Conservation (phyloP, 148 eudicot species). For the Euryodendron excelsum region DNA sequence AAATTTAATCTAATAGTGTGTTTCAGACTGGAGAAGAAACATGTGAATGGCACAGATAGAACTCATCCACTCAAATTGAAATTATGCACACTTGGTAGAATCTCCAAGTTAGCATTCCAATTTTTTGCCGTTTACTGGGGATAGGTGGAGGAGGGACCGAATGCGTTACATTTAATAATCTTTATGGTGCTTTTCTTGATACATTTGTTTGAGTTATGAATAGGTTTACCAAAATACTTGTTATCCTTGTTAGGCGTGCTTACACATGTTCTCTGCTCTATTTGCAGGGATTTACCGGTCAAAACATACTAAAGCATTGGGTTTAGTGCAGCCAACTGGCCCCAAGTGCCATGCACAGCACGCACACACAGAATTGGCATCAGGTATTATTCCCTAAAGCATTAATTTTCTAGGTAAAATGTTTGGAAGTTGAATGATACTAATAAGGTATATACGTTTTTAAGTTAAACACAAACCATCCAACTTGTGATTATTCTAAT, state of each 20-base stretch:
- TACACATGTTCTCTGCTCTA: background rate
- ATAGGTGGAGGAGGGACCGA: background rate
- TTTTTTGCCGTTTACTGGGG: background rate
- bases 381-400: background rate
- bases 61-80: background rate
- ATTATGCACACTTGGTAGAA: background rate
- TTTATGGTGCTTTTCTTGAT: background rate
- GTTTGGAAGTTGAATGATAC: background rate
- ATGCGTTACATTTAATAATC: background rate
- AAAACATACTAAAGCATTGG: background rate
- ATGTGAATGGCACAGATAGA: background rate
- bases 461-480: background rate
- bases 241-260: background rate
- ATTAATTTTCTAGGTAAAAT: background rate
- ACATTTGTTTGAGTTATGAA: background rate
- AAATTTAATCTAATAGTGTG: background rate
- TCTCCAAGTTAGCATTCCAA: background rate
- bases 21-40: background rate
- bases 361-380: background rate
- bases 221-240: background rate
- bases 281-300: background rate
- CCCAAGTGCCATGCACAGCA: background rate
- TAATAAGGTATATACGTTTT: background rate
- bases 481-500: conserved; percentile 14
- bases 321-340: background rate